Evolutionary conservation across 139 green algal species (phyloP).

Genomic region (Zygnema cylindricum): DNA sequence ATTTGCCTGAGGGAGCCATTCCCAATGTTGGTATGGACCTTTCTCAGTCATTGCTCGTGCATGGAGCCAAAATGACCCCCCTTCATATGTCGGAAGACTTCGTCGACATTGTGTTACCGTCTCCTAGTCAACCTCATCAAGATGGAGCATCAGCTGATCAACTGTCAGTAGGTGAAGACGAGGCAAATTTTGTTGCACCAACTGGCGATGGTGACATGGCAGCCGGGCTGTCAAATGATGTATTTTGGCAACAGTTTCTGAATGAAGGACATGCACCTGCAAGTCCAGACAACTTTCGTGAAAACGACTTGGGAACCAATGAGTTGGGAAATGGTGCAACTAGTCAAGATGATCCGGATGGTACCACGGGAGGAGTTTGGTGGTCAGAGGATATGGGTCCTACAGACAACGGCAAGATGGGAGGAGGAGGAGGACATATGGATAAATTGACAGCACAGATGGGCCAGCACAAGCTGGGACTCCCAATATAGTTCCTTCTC

Average conservation of each 20-base stretch:
- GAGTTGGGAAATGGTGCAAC: neutral
- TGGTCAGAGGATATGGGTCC: neutral
- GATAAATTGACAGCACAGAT: neutral
- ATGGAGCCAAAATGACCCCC: constrained; percentile 36
- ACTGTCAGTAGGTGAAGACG: neutral
- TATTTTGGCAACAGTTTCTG: constrained; percentile 23
- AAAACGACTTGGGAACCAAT: neutral
- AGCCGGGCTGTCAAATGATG: neutral
- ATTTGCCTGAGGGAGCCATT: neutral
- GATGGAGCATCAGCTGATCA: neutral
- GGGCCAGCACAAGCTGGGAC: constrained; percentile 2
- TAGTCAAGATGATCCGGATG: neutral
- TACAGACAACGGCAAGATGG: neutral
- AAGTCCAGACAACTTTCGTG: neutral
- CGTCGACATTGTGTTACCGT: neutral
- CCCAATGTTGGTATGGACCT: constrained; percentile 33
- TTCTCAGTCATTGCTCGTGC: constrained; percentile 42
- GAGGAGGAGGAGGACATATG: neutral
- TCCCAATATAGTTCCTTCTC: neutral
- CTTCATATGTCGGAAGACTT: constrained; percentile 14
- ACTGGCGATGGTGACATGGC: neutral
- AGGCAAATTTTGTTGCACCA: neutral
- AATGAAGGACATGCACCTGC: neutral
- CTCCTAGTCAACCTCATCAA: neutral
- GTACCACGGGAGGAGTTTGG: neutral